Conservation (phyloP, 495 filamentous ascomycete species). For the Amniculicola lignicola region DNA sequence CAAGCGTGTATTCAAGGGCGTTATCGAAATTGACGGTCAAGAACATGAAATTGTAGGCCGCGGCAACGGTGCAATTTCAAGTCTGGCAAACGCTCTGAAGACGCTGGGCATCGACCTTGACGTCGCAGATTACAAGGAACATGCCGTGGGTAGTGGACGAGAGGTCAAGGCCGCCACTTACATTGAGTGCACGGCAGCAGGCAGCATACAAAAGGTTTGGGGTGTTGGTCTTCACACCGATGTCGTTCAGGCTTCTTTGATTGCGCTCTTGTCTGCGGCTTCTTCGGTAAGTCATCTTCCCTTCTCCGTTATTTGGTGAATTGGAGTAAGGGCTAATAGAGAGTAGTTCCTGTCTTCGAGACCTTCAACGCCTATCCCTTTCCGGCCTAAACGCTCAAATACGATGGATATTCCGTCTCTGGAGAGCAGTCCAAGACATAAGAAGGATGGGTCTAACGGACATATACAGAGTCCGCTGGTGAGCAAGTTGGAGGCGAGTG, state of each 20-base stretch:
- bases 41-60: slow-evolving; percentile 76
- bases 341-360: slow-evolving; percentile 58
- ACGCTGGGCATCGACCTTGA: slow-evolving; percentile 85
- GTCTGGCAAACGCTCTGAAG: slow-evolving; percentile 76
- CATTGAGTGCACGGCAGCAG: slow-evolving; percentile 81
- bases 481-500: not conserved
- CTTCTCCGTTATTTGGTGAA: not conserved
- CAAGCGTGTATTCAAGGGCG: slow-evolving; percentile 79
- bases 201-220: slow-evolving; percentile 74
- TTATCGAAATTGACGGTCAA: slow-evolving; percentile 75
- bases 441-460: not conserved
- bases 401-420: slow-evolving; percentile 33
- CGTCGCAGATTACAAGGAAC: slow-evolving; percentile 93
- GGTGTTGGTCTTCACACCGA: slow-evolving; percentile 95
- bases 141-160: slow-evolving; percentile 76
- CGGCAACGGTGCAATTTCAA: slow-evolving; percentile 88
- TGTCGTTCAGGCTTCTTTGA: slow-evolving; percentile 86
- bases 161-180: slow-evolving; percentile 90
- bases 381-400: slow-evolving; percentile 44
- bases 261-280: slow-evolving; percentile 83
- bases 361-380: slow-evolving; percentile 53
- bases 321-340: slow-evolving; percentile 6
- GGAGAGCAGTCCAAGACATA: slow-evolving; percentile 11
- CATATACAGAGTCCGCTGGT: not conserved
- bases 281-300: slow-evolving; percentile 65